A percentile compares a stretch with the other conserved stretches of the same genome.
Conservation (phyloP, 2,329 filamentous ascomycete species). For the Trichoderma cornu-damae region DNA sequence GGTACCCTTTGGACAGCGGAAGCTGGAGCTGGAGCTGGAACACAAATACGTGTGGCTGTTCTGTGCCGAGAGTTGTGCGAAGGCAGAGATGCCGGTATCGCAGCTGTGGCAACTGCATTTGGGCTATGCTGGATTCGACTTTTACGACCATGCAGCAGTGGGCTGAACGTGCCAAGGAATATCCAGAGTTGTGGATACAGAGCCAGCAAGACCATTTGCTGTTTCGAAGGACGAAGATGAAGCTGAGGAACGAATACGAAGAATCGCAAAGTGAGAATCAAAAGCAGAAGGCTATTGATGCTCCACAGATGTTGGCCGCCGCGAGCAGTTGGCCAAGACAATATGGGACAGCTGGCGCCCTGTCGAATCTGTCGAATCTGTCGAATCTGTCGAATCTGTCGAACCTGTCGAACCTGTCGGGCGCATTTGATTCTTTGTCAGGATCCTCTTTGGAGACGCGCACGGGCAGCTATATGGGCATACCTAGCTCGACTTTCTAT, state of each 20-base stretch:
- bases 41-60: neutral
- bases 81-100: slow-evolving; percentile 5
- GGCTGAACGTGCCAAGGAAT: neutral
- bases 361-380: no score
- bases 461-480: neutral
- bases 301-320: neutral
- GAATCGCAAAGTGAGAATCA: neutral
- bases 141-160: neutral
- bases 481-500: neutral
- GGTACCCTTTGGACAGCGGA: neutral
- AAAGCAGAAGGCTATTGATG: neutral
- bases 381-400: no score
- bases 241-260: neutral
- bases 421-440: no score
- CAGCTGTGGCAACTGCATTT: neutral
- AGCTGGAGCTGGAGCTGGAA: slow-evolving; percentile 7
- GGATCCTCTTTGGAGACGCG: neutral
- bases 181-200: neutral
- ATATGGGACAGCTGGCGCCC: neutral
- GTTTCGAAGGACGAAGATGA: slow-evolving; percentile 7
- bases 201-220: neutral
- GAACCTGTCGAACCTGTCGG: neutral
- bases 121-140: neutral
- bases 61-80: neutral
- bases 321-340: neutral